phyloP scores from a whole-genome alignment of 2,329 filamentous ascomycete species.

The Aspergillus ibericus region DNA sequence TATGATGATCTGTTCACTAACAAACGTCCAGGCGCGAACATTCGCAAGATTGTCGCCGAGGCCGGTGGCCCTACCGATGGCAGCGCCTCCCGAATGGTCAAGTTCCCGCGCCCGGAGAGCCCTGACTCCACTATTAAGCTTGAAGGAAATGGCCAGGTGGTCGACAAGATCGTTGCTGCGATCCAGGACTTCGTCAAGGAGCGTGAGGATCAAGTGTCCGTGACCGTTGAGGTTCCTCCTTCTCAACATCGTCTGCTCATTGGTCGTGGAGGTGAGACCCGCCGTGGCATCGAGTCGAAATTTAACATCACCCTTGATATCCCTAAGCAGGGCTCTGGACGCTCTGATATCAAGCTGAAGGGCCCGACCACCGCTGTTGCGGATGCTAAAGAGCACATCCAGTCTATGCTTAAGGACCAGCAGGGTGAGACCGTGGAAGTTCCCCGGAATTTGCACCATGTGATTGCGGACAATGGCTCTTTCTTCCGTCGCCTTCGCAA shows the following conservation, averaged over 20 bases:
- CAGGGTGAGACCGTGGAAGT: slow-evolving; percentile 85
- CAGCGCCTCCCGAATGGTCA: slow-evolving; percentile 83
- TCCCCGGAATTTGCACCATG: slow-evolving; percentile 78
- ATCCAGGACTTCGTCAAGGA: slow-evolving; percentile 81
- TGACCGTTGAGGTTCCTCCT: slow-evolving; percentile 76
- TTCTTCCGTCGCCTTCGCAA: slow-evolving; percentile 89
- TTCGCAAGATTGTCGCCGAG: slow-evolving; percentile 80
- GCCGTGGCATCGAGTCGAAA: slow-evolving; percentile 79
- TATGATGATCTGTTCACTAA: slow-evolving; percentile 31
- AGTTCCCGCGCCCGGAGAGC: slow-evolving; percentile 87
- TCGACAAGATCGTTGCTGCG: slow-evolving; percentile 81
- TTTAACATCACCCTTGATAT: slow-evolving; percentile 88
- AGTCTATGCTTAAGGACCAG: slow-evolving; percentile 74
- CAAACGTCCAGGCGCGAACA: slow-evolving; percentile 66
- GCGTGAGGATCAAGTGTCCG: slow-evolving; percentile 77
- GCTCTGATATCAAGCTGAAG: slow-evolving; percentile 81
- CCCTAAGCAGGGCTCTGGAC: slow-evolving; percentile 80
- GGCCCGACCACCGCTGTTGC: slow-evolving; percentile 77
- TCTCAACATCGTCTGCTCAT: slow-evolving; percentile 91
- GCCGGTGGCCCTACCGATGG: slow-evolving; percentile 88
- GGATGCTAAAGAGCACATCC: slow-evolving; percentile 82
- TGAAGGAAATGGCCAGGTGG: slow-evolving; percentile 78
- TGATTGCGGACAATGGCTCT: slow-evolving; percentile 77
- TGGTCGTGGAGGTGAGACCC: slow-evolving; percentile 83
- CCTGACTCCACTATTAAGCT: slow-evolving; percentile 82